phyloP scores from a whole-genome alignment of 2,329 filamentous ascomycete species.

The Beauveria sp. region DNA sequence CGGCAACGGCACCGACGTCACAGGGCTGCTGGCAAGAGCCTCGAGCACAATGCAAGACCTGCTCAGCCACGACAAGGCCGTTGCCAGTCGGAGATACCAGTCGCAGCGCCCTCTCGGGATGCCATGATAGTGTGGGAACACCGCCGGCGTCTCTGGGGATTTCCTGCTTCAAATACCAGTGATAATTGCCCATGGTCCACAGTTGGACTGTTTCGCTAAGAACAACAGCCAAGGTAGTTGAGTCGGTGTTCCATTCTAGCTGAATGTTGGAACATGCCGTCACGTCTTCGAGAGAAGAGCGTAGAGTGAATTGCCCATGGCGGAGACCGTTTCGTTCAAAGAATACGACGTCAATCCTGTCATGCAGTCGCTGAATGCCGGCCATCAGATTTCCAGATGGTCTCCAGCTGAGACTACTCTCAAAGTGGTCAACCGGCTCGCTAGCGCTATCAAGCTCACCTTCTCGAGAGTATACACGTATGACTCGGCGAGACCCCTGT shows the following conservation, averaged over 20 bases:
- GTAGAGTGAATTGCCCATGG: conserved; percentile 88
- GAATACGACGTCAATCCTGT: conserved; percentile 77
- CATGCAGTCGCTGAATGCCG: conserved; percentile 65
- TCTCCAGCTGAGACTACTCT: conserved; percentile 81
- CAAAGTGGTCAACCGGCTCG: conserved; percentile 89
- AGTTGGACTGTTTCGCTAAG: conserved; percentile 72
- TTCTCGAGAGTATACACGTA: conserved; percentile 86
- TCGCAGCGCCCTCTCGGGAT: conserved; percentile 73
- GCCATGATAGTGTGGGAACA: conserved; percentile 55
- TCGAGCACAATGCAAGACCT: conserved; percentile 57
- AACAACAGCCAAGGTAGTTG: conserved; percentile 78
- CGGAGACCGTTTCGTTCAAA: conserved; percentile 96
- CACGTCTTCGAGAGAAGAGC: conserved; percentile 51
- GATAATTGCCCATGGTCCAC: conserved; percentile 96
- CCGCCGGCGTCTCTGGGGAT: conserved; percentile 38
- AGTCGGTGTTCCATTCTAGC: conserved; percentile 86
- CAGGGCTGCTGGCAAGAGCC: conserved; percentile 64
- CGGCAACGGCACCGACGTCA: conserved; percentile 72
- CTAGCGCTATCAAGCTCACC: conserved; percentile 87
- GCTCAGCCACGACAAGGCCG: conserved; percentile 54
- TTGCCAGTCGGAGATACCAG: conserved; percentile 49
- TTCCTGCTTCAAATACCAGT: conserved; percentile 97
- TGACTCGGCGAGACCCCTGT: conserved; percentile 60
- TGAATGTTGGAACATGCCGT: conserved; percentile 50
- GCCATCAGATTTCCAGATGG: conserved; percentile 87